Evolutionary conservation across 2,329 filamentous ascomycete genomes (phyloP).

Genomic region (Taxawa tesnikishii): DNA sequence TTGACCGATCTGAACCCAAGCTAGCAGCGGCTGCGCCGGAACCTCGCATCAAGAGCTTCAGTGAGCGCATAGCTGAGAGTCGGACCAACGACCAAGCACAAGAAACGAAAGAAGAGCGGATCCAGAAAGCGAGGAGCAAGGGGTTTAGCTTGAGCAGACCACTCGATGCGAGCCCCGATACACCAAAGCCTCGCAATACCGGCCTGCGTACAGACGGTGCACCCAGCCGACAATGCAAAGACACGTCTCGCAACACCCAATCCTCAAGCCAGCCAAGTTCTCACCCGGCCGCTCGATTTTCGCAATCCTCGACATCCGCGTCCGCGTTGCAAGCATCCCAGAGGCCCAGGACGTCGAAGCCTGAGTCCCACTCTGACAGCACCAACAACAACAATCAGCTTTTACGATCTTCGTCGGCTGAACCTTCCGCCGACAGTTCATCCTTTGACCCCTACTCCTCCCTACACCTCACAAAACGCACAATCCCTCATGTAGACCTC

Average conservation of each 20-base stretch:
- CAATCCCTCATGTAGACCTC: conserved; percentile 69
- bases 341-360: no score
- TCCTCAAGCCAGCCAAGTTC: no score
- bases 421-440: conserved; percentile 25
- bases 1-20: conserved; percentile 11
- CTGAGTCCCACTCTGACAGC: no score
- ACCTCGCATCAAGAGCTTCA: conserved; percentile 52
- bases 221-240: no score
- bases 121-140: conserved; percentile 27
- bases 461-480: conserved; percentile 69
- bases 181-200: no score
- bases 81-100: conserved; percentile 30
- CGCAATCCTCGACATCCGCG: no score
- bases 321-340: no score
- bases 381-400: no score
- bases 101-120: conserved; percentile 30
- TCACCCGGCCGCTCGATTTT: no score
- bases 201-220: no score
- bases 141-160: conserved; percentile 13
- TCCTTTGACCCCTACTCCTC: conserved; percentile 79
- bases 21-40: conserved; percentile 5
- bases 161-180: background rate
- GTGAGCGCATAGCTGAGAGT: conserved; percentile 68
- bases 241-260: background rate
- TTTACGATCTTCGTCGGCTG: no score